These are phyloP conservation scores for Pseudogymnoascus sp. DNA, from an alignment of 2,329 filamentous ascomycete species.

Conservation along the genomic window DNA sequence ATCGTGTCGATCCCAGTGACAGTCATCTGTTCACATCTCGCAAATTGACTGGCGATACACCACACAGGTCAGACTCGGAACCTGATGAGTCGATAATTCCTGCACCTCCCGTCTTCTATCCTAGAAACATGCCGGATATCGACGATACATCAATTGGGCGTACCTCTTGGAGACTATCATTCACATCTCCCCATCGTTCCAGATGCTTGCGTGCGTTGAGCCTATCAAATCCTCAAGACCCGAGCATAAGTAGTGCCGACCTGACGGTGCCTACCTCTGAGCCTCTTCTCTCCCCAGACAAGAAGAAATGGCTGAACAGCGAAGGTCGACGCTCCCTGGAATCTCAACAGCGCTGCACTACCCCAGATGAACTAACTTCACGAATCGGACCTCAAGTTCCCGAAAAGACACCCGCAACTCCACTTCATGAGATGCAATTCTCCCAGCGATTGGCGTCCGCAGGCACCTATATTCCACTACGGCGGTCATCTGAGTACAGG, in stretches of 20 bases:
- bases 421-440: constrained; percentile 27
- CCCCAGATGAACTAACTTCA: not conserved
- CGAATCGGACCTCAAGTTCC: not conserved
- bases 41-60: not conserved
- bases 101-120: constrained; percentile 19
- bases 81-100: constrained; percentile 14
- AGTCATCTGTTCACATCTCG: constrained; percentile 4
- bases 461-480: constrained; percentile 18
- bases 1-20: constrained; percentile 3
- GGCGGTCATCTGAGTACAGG: not conserved
- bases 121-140: constrained; percentile 24
- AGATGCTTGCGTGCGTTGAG: constrained; percentile 24
- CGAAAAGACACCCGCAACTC: constrained; percentile 11
- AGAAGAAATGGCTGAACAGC: not conserved
- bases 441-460: constrained; percentile 21
- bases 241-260: constrained; percentile 10
- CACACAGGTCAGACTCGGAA: not conserved
- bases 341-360: constrained; percentile 2
- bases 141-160: constrained; percentile 15
- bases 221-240: constrained; percentile 17
- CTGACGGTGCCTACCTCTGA: constrained; percentile 12
- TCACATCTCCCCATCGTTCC: constrained; percentile 21
- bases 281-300: constrained; percentile 1
- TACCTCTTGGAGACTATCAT: constrained; percentile 29
- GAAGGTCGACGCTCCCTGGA: not conserved